Percentiles rank a stretch among this genome's conserved stretches.
These are phyloP conservation scores for Coccomyxa sp. DNA, from an alignment of 139 green algal genomes.

Conservation along the genomic window DNA sequence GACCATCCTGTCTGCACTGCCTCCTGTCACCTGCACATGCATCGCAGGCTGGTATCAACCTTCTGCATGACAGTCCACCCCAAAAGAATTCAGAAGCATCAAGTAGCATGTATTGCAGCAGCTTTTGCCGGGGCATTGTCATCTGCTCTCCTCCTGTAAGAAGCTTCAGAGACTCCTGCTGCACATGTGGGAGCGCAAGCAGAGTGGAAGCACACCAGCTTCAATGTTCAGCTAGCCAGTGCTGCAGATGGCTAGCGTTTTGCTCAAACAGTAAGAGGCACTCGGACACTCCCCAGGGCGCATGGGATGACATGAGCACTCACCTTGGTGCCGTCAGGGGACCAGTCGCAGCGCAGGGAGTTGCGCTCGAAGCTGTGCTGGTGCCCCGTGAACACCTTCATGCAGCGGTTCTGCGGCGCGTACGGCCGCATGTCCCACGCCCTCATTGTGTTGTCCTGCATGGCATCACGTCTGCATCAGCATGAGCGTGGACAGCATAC, in stretches of 20 bases:
- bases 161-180: not conserved
- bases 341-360: conserved; percentile 91
- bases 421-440: conserved; percentile 85
- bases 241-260: not conserved
- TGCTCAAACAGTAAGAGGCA: not conserved
- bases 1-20: conserved; percentile 84
- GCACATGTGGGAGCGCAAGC: not conserved
- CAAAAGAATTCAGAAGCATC: not conserved
- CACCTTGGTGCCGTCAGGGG: conserved; percentile 63
- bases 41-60: not conserved
- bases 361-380: conserved; percentile 90
- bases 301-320: not conserved
- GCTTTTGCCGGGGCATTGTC: not conserved
- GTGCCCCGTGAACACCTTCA: conserved; percentile 63
- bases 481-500: not conserved
- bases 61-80: not conserved
- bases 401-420: conserved; percentile 82
- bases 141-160: not conserved
- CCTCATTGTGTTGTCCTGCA: conserved; percentile 84
- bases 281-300: not conserved
- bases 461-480: not conserved
- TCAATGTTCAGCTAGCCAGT: too few species aligned
- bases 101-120: not conserved
- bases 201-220: not conserved
- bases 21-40: conserved; percentile 58